Base-by-base conservation (phyloP, 2,329 filamentous ascomycete species). In the Xylaria sp. region DNA sequence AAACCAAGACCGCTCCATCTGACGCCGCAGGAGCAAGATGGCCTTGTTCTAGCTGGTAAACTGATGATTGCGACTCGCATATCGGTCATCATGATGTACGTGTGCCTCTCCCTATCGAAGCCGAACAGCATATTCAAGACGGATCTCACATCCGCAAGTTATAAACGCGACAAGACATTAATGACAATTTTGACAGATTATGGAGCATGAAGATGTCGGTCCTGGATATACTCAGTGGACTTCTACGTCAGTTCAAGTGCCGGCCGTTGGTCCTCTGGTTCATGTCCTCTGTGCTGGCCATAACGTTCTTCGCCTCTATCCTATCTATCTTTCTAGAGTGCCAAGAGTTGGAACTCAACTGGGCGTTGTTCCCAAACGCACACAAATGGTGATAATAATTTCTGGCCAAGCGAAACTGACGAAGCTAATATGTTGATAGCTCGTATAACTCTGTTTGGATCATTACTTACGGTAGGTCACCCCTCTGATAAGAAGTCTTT, bases 201-300 rank as follows among this genome's bases (percentile, higher is more conserved):
- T 73, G 72, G 73, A 68, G 68, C 32, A 52, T 73, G 18, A 72
- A 74, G 39, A 61, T 74, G 62, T 66, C 63, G 1, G 58, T 70
- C 2, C n/a, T 72, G 7, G 64, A 73, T 12, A 39, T 69, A 18
- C 60, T 72, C 1, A 13, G 28, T 2, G 5, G 34, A 2, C 25
- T 71, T 4, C 54, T 68, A 10, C 54, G 50, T 2, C 58, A 41
- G 18, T 37, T 67, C 1, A 48, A 28, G 23, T 39, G 56, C 32
- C 48, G 65, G 41, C 46, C 58, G 23, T 9, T 34, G n/a, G 4
- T 68, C 10, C 13, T 69, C 8, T 55, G 59, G 39, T 23, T 41
- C 7, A 57, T 65, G 23, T 69, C 65, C 39, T 28, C 32, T 48
- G 39, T 72, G 7, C 15, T 75, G 7, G 66, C 23, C 20, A 2